Evolutionary conservation across 805 yeast genomes (phyloP).

Genomic region (Cyberlindnera petersonii): DNA sequence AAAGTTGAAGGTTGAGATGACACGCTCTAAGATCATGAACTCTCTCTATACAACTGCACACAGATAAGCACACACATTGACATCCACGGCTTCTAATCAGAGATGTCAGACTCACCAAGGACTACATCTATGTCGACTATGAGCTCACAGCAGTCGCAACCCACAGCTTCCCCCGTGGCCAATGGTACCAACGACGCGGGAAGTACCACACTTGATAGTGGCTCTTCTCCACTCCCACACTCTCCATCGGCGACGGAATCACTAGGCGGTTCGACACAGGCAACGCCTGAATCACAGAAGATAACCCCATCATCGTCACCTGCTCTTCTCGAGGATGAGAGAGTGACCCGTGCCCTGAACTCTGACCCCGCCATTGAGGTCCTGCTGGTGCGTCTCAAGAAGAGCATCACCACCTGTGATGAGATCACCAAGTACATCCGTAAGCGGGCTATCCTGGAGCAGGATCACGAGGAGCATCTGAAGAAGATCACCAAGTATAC

Average conservation of each 20-base stretch:
- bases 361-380: conserved; percentile 79
- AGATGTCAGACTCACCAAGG: conserved; percentile 6
- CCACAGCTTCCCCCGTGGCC: not conserved
- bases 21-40: too few species aligned
- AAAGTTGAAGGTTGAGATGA: not conserved
- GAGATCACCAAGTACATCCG: conserved; percentile 78
- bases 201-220: conserved; percentile 3
- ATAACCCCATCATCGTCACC: conserved; percentile 29
- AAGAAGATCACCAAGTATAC: conserved; percentile 64
- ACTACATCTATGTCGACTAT: conserved; percentile 7
- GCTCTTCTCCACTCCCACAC: not conserved
- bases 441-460: conserved; percentile 73
- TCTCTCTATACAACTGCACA: too few species aligned
- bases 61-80: too few species aligned
- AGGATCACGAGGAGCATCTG: conserved; percentile 70
- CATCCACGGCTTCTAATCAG: too few species aligned
- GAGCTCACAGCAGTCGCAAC: conserved; percentile 10
- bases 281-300: conserved; percentile 1
- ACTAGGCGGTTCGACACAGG: conserved; percentile 1
- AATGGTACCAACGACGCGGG: conserved; percentile 2
- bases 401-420: conserved; percentile 75
- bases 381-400: conserved; percentile 69
- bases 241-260: not conserved
- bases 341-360: conserved; percentile 48
- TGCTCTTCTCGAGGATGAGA: conserved; percentile 45